Percentiles rank a stretch among this genome's conserved stretches.
Conservation (phyloP, 345 rosid genomes). For the Citrus inodora region DNA sequence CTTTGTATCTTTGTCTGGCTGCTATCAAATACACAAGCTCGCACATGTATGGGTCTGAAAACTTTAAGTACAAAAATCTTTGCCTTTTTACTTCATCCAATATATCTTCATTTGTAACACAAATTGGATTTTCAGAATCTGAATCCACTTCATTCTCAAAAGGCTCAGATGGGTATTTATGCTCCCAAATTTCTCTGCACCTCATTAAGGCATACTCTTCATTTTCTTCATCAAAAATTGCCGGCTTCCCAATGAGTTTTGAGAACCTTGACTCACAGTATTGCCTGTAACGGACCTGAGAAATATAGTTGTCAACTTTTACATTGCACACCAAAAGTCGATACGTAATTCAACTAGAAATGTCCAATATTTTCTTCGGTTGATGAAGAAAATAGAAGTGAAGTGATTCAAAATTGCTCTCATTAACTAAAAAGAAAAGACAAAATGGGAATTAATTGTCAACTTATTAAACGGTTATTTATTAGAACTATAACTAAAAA, state of each 20-base stretch:
- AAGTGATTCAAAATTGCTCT: not conserved
- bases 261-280: slow-evolving; percentile 79
- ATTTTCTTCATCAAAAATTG: slow-evolving; percentile 65
- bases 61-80: slow-evolving; percentile 39
- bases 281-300: slow-evolving; percentile 57
- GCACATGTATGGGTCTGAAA: slow-evolving; percentile 59
- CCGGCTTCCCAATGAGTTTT: slow-evolving; percentile 70
- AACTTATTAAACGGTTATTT: not conserved
- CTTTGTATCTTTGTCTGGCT: slow-evolving; percentile 71
- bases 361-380: not conserved
- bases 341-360: not conserved
- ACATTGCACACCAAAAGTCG: not conserved
- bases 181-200: slow-evolving; percentile 60
- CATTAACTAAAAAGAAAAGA: not conserved
- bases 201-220: slow-evolving; percentile 77
- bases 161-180: slow-evolving; percentile 56
- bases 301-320: not conserved
- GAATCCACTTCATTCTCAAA: slow-evolving; percentile 66
- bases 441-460: not conserved
- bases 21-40: slow-evolving; percentile 74
- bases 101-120: slow-evolving; percentile 32
- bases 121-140: slow-evolving; percentile 20
- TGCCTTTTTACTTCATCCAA: slow-evolving; percentile 50
- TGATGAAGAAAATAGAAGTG: not conserved
- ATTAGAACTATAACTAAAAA: not conserved